Evolutionary conservation across 129 eudicot species (phyloP), one percentile per base, ranked within the genome.

Genomic region (Flaveria trinervia): DNA sequence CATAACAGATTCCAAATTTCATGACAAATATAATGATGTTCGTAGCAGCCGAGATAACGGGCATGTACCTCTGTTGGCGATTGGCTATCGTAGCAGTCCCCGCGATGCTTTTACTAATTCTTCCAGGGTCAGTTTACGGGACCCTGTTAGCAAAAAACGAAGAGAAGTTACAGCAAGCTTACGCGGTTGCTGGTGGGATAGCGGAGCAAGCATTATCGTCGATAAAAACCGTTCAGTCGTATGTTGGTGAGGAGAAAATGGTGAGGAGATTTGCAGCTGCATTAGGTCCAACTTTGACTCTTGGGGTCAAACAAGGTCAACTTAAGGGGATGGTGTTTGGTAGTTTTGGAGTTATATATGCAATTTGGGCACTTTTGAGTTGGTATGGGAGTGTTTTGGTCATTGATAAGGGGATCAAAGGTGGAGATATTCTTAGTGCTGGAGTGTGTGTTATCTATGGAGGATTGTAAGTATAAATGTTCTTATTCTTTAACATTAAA

Each of bases 321-420:
- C 59, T 82, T 51, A 85, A 85, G 64, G 89, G 89, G 48, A 51
- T 82, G 59, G 75, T 79, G 70, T 78, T 82, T 48, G 86, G 89
- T 5, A 82, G 86, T 69, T 76, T 79, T 78, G 89, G 86, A 30
- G 65, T 79, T 54, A 79, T 85, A 14, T 82, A 77, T 49, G 89
- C 79, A 15, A 79, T 81, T 20, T 85, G 89, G 89, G 89, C 89
- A 15, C 73, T 85, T 65, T 56, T 74, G 30, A 57, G 67, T 36
- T 82, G 89, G 89, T 77, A 74, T 54, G 89, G 89, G 56, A 77
- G 89, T 52, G 60, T 75, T 43, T 82, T 85, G 33, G 89, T 85
- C 30, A 65, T 79, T 71, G 71, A 82, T 17, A 82, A 75, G 41
- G 85, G 86, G 62, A 79, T 74, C 28, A 79, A 74, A 74, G 89